Evolutionary conservation across 1,139 yeast genomes (phyloP).

Genomic region (Lizanozyma gosingica): DNA sequence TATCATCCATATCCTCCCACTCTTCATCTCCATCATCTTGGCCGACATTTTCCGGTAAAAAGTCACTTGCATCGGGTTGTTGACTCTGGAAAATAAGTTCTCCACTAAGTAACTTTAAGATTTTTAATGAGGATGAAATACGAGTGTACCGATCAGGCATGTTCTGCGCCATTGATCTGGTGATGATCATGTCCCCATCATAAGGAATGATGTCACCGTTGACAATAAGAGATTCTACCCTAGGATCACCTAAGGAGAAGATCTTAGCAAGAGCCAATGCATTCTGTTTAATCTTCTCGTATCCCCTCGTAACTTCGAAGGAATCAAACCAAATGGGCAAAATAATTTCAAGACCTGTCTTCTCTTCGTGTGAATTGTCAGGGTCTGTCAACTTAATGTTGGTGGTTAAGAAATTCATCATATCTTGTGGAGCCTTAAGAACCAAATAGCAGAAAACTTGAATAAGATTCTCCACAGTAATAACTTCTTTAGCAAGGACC

Average conservation of each 20-base stretch:
- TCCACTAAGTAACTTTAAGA: constrained; percentile 56
- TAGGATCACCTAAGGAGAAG: constrained; percentile 47
- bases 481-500: constrained; percentile 53
- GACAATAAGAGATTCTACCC: constrained; percentile 46
- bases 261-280: constrained; percentile 63
- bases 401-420: constrained; percentile 47
- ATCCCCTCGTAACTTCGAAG: constrained; percentile 76
- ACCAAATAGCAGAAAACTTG: constrained; percentile 71
- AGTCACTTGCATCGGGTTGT: constrained; percentile 34
- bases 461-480: constrained; percentile 68
- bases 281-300: constrained; percentile 61
- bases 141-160: constrained; percentile 57
- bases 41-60: constrained; percentile 15
- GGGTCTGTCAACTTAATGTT: constrained; percentile 27
- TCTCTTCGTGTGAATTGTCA: constrained; percentile 10
- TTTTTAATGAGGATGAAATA: constrained; percentile 63
- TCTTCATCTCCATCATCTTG: constrained; percentile 43
- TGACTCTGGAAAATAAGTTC: constrained; percentile 60
- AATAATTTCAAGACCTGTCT: constrained; percentile 37
- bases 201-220: constrained; percentile 72
- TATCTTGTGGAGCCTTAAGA: constrained; percentile 48
- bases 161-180: constrained; percentile 75
- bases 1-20: constrained; percentile 77
- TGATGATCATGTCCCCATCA: constrained; percentile 54
- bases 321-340: constrained; percentile 76